phyloP scores from a whole-genome alignment of 2,329 filamentous ascomycete genomes.

The Alternaria gansuensis region DNA sequence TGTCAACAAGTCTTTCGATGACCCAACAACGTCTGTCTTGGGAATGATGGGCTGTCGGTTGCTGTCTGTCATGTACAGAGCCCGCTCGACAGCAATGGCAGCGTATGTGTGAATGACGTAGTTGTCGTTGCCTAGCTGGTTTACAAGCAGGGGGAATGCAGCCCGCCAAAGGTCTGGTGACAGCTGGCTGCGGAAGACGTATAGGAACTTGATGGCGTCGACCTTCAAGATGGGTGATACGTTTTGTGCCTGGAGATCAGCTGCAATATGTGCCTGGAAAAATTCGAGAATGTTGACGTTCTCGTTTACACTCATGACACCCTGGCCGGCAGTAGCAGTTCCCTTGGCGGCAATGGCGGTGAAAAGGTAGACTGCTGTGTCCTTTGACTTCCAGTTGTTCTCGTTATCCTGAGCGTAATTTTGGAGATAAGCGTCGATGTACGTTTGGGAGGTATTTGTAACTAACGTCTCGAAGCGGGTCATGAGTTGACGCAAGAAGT shows the following conservation, averaged over 20 bases:
- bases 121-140: conserved; percentile 87
- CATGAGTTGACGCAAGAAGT: conserved; percentile 89
- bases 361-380: conserved; percentile 97
- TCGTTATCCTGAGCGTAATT: conserved; percentile 72
- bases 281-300: conserved; percentile 88
- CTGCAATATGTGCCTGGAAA: conserved; percentile 90
- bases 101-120: conserved; percentile 99
- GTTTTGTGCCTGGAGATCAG: conserved; percentile 78
- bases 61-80: conserved; percentile 82
- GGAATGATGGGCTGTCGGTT: conserved; percentile 80
- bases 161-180: conserved; percentile 91
- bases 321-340: conserved; percentile 82
- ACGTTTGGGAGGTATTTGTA: conserved; percentile 84
- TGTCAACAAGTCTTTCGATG: conserved; percentile 84
- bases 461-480: conserved; percentile 87
- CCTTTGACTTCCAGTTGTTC: conserved; percentile 93
- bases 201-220: conserved; percentile 97
- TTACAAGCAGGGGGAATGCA: conserved; percentile 87
- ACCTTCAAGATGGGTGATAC: conserved; percentile 91
- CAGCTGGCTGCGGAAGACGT: conserved; percentile 94
- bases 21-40: conserved; percentile 77
- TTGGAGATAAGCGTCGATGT: conserved; percentile 83
- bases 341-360: conserved; percentile 94
- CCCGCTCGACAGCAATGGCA: conserved; percentile 93
- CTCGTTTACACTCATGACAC: conserved; percentile 87